Evolutionary conservation across 176 grass and related monocot species (phyloP).

Genomic region (Oryza meridionalis): DNA sequence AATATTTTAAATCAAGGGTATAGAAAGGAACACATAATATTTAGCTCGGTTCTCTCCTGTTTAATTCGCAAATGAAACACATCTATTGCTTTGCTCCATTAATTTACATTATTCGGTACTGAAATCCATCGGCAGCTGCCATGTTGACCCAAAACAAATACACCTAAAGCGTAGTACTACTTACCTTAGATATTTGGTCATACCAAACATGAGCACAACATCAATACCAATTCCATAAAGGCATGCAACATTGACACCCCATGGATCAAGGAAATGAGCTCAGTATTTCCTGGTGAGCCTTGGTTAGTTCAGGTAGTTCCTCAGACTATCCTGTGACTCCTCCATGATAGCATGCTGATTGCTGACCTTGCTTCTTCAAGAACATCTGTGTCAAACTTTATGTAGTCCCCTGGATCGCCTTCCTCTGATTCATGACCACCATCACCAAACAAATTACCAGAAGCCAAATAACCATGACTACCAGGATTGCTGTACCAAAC

Average conservation of each 20-base stretch:
- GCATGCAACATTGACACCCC: background rate
- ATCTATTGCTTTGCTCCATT: background rate
- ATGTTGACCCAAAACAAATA: conserved; percentile 14
- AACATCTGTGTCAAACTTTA: conserved; percentile 28
- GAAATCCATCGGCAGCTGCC: background rate
- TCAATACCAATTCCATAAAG: background rate
- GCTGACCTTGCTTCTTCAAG: conserved; percentile 39
- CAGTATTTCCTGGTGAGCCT: conserved; percentile 33
- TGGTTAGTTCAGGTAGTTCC: conserved; percentile 43
- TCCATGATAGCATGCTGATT: conserved; percentile 4
- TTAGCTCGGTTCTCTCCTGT: too few relatives aligned
- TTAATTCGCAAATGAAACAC: too few relatives aligned
- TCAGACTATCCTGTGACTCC: background rate
- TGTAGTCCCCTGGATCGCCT: background rate
- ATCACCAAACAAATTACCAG: conserved; percentile 10
- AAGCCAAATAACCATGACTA: conserved; percentile 1
- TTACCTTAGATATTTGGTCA: background rate
- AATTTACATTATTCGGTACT: conserved; percentile 4
- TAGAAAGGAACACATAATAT: background rate
- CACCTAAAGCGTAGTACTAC: background rate
- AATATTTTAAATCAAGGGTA: background rate
- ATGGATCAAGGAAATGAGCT: conserved; percentile 6
- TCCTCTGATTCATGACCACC: conserved; percentile 2
- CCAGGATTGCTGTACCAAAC: background rate
- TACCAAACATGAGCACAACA: background rate